Base-by-base conservation (phyloP, 345 rosid genomes). In the Eucalyptus marginata region DNA sequence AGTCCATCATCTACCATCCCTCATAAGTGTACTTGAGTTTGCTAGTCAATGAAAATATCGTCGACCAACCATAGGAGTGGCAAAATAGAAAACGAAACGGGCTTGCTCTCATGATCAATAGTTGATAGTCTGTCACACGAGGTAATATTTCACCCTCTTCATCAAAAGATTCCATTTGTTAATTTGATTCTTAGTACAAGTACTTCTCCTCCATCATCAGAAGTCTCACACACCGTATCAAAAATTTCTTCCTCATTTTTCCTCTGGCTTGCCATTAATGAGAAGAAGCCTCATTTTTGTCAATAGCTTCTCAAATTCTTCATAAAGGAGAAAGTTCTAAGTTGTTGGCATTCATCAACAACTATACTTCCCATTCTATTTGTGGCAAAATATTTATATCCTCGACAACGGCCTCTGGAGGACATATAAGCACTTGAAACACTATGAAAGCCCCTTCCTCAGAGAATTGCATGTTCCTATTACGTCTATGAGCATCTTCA, bases 151-250 rank as follows among this genome's bases (percentile, higher is more conserved):
- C 62, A 24, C 62, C 62, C 27, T 24, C 29, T 56, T 56, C 62
- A 24, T 56, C 62, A 52, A 52, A 56, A 56, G 11, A 56, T 56
- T 56, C 27, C 62, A 56, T 2, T 56, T 56, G 62, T 56, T 56
- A 24, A 24, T 56, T 56, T 56, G 62, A 56, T 56, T 56, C 6
- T 56, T 56, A 56, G 96, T 97, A 93, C 89, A 49, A 96, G 80
- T 88, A 95, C 49, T 29, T 89, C 36, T 68, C 98, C 96, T 50
- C 97, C 98, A 90, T 96, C 92, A 87, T 96, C 97, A 86, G 97
- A 96, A 86, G 96, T 90, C 59, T 95, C 91, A 92, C 99, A 96
- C 31, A 94, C 94, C 52, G 94, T 89, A 89, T 95, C 96, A 92
- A 91, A 92, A 51, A 93, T 68, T 71, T 88, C 59, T 49, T 90